Evolutionary conservation across 768 basidiomycete genomes (phyloP).

Genomic region (Suillus discolor): DNA sequence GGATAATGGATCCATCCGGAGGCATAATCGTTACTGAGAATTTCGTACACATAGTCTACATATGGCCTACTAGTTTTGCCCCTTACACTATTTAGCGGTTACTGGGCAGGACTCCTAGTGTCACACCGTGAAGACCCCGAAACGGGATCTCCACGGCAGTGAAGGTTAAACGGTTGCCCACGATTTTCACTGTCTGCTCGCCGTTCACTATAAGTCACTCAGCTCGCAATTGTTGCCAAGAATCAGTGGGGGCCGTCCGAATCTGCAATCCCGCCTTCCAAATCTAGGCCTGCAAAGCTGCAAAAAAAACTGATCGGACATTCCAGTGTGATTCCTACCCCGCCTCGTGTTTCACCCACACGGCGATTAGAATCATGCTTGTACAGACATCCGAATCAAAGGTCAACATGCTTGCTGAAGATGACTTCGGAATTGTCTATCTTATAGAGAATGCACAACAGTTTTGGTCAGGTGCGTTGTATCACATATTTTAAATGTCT

Average conservation of each 20-base stretch:
- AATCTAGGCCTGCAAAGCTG: neutral
- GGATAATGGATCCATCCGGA: no score
- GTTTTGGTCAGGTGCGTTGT: slow-evolving; percentile 82
- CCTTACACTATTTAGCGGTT: no score
- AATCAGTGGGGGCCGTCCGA: neutral
- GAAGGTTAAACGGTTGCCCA: neutral
- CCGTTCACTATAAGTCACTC: neutral
- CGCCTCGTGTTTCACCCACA: slow-evolving; percentile 8
- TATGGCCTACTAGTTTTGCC: no score
- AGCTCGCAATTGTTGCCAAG: neutral
- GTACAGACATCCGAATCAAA: slow-evolving; percentile 20
- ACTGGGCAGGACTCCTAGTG: neutral
- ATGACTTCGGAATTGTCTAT: slow-evolving; percentile 80
- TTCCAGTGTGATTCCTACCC: slow-evolving; percentile 10
- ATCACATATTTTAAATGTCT: slow-evolving; percentile 15
- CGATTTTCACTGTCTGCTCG: neutral
- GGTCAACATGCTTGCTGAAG: slow-evolving; percentile 42
- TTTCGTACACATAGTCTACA: no score
- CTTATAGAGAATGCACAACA: slow-evolving; percentile 82
- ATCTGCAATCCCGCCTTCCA: neutral
- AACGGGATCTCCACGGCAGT: neutral
- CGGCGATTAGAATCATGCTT: slow-evolving; percentile 12
- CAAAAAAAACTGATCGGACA: neutral
- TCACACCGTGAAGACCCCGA: slow-evolving; percentile 4
- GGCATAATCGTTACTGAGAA: no score